Evolutionary conservation across 75 land plant genomes (phyloP).

Genomic region (Cryptomeria japonica): DNA sequence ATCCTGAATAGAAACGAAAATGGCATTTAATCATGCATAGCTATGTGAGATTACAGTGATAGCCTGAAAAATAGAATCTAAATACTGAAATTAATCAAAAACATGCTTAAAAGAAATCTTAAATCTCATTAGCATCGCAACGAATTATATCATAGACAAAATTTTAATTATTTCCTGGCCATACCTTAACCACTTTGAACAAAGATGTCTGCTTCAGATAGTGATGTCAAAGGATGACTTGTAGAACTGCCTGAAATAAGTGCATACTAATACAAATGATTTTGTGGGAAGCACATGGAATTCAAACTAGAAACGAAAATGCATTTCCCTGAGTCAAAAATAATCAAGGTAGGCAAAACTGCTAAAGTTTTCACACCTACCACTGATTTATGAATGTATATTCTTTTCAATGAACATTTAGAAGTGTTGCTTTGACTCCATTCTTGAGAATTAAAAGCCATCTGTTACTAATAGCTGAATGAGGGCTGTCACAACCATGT

Average conservation of each 20-base stretch:
- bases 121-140: neutral
- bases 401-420: conserved; percentile 4
- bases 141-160: neutral
- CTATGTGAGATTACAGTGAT: neutral
- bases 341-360: neutral
- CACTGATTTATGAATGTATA: neutral
- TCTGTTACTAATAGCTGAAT: conserved; percentile 27
- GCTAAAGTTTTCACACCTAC: neutral
- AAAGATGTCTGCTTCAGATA: neutral
- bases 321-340: neutral
- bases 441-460: conserved; percentile 23
- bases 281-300: neutral
- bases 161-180: neutral
- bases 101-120: neutral
- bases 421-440: neutral
- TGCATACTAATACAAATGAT: neutral
- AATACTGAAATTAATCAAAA: neutral
- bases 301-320: neutral
- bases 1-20: neutral
- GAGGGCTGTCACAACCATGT: conserved; percentile 34
- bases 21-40: neutral
- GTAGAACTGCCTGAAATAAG: neutral
- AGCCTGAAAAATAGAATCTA: neutral
- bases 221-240: neutral
- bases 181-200: neutral